These are phyloP conservation scores for Exophiala aquamarina DNA, from an alignment of 2,329 filamentous ascomycete species.

Conservation along the genomic window DNA sequence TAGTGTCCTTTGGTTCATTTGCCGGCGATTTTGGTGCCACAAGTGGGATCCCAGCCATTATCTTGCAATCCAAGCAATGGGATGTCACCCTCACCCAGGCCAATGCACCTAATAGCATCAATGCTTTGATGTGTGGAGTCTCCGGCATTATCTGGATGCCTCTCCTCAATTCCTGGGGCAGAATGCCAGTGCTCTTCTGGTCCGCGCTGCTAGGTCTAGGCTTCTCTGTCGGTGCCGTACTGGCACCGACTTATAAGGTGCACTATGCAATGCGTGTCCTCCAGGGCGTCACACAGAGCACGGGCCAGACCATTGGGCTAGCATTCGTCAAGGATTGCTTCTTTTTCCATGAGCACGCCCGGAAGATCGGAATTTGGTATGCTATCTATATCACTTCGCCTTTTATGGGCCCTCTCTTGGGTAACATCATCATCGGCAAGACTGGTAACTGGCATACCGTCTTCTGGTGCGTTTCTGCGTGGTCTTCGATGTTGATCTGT, in stretches of 20 bases:
- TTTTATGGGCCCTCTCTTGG: conserved; percentile 25
- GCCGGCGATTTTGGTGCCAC: conserved; percentile 39
- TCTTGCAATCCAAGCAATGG: conserved; percentile 40
- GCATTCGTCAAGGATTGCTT: conserved; percentile 45
- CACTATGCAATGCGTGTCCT: conserved; percentile 44
- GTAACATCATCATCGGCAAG: conserved; percentile 36
- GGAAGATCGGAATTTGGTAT: conserved; percentile 40
- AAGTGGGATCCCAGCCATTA: conserved; percentile 37
- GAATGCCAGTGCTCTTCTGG: conserved; percentile 42
- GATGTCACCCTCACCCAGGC: conserved; percentile 36
- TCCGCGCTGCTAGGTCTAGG: conserved; percentile 35
- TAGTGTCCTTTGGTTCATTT: conserved; percentile 38
- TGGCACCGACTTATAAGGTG: conserved; percentile 34
- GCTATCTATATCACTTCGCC: conserved; percentile 34
- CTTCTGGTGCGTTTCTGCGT: conserved; percentile 35
- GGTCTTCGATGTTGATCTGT: conserved; percentile 28
- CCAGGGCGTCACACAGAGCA: conserved; percentile 43
- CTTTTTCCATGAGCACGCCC: conserved; percentile 40
- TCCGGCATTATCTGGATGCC: conserved; percentile 38
- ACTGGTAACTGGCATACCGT: conserved; percentile 35
- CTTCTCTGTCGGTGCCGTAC: conserved; percentile 38
- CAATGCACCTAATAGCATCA: conserved; percentile 41
- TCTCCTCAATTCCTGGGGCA: conserved; percentile 42
- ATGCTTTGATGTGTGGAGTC: conserved; percentile 15
- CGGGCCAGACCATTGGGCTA: conserved; percentile 40